phyloP scores from a whole-genome alignment of 805 yeast species.

The Pichia eremophila region DNA sequence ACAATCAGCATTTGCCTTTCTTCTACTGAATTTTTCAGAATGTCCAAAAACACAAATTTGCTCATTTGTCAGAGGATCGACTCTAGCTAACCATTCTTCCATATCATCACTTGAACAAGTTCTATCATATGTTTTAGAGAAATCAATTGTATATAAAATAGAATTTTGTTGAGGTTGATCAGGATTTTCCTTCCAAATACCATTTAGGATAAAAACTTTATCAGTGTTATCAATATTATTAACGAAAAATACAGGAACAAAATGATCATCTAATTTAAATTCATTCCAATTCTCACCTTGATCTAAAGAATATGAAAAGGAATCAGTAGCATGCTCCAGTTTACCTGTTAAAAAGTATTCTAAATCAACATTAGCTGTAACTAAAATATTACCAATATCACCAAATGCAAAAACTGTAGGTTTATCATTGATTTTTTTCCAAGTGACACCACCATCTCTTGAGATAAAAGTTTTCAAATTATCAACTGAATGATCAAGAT shows the following conservation, averaged over 20 bases:
- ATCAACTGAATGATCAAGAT: conserved; percentile 25
- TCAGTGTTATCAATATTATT: conserved; percentile 68
- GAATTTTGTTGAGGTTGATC: conserved; percentile 10
- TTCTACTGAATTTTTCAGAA: conserved; percentile 50
- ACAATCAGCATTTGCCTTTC: conserved; percentile 60
- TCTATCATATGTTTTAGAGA: conserved; percentile 42
- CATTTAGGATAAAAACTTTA: conserved; percentile 43
- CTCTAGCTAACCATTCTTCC: conserved; percentile 55
- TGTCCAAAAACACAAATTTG: conserved; percentile 62
- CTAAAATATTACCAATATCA: conserved; percentile 66
- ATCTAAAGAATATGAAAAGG: conserved; percentile 48
- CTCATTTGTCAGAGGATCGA: conserved; percentile 21
- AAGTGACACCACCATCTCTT: conserved; percentile 67
- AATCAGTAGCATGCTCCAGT: conserved; percentile 26
- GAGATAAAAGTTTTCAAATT: conserved; percentile 46
- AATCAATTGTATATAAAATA: conserved; percentile 38
- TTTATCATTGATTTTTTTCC: conserved; percentile 48
- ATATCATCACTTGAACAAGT: conserved; percentile 43
- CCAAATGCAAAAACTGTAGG: conserved; percentile 55
- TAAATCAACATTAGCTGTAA: conserved; percentile 40
- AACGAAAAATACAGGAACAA: conserved; percentile 18
- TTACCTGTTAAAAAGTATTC: conserved; percentile 10
- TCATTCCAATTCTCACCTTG: conserved; percentile 63
- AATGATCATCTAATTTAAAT: conserved; percentile 33
- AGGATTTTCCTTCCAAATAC: conserved; percentile 17